Evolutionary conservation across 2,329 filamentous ascomycete species (phyloP), one percentile per base, ranked within the genome.

Genomic region (Exserohilum rostratum): DNA sequence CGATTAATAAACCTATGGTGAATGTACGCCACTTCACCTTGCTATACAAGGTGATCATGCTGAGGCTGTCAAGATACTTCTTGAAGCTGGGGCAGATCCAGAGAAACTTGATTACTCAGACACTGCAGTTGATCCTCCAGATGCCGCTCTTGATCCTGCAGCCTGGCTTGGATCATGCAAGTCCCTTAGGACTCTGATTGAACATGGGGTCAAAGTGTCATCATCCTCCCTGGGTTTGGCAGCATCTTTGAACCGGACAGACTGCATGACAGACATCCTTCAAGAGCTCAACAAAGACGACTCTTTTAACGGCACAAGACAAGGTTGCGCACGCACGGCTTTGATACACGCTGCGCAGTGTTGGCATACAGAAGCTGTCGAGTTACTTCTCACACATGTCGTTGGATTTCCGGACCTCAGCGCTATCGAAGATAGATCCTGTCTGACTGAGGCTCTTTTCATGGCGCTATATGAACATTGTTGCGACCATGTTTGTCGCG

Each of bases 11-110:
- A 40, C 22, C 25, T n/a, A 35, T 25, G 5, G 20, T 30, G 13
- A 29, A n/a, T 55, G 18, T 17, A 51, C 53, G 30, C 42, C 42
- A 29, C 31, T 55, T 12, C 47, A 55, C 30, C 35, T 51, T 25
- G 53, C 53, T 6, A 55, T 47, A 15, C 20, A 35, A n/a, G 35
- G 42, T 11, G 18, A 55, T 43, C 53, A 55, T 33, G 40, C 34
- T n/a, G 46, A 46, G 17, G 35, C 47, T 35, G 53, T 55, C 11
- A 30, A 35, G n/a, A 40, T 55, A 39, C 53, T 47, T 11, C 47
- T 55, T 2, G 20, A 25, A 33, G 42, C 40, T 35, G 42, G 53
- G 5, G 46, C 53, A 27, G 47, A 55, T 44, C 17, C 47, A 30
- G 13, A 33, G 43, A 34, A 34, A 34, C 17, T 25, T 20, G 43